Evolutionary conservation across 495 filamentous ascomycete species (phyloP), one percentile per base, ranked within the genome.

Genomic region (Aspergillus hancockii): DNA sequence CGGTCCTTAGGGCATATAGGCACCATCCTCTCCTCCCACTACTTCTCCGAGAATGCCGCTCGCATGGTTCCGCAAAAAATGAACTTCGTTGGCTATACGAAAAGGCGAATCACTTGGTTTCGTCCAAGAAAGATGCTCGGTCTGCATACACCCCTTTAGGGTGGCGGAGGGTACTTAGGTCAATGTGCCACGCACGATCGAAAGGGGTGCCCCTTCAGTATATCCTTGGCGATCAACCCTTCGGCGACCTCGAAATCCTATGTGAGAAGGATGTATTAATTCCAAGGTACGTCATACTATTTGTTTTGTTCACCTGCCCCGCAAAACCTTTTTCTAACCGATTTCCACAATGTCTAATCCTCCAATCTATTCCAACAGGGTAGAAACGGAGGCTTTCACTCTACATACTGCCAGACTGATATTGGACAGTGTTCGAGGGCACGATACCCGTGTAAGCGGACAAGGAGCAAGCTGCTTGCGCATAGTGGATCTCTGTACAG

Each of bases 11-110:
- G 38, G 90, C 91, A 47, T 71, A 74, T 28, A 61, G 62, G 0
- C 78, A 84, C 53, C 79, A 85, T 34, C 79, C 82, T 0, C 73
- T 88, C 38, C 81, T 95, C 0, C 80, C 88, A 9, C 61, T 80
- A 0, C 82, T 98, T 2, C 83, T 98, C 3, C 83, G 78, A 16
- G 78, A 83, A 60, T 92, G 89, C 58, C 85, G 92, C 30, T 79
- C 85, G 43, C 70, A 95, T 8, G 59, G 58, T 14, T 88, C 87
- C 12, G 89, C 91, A 3, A 75, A 71, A 18, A 88, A 88, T 67
- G 94, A 98, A 72, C 80, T 98, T 8, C 88, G 91, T 23, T 98
- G 94, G 94, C 83, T 98, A 16, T 75, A 77, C 21, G 85, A 92
- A 64, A 83, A 90, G 64, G 84, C 81, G 6, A 25, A 72, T 34